These are phyloP conservation scores for Mycogone perniciosa DNA, from an alignment of 2,329 filamentous ascomycete species.

Conservation along the genomic window DNA sequence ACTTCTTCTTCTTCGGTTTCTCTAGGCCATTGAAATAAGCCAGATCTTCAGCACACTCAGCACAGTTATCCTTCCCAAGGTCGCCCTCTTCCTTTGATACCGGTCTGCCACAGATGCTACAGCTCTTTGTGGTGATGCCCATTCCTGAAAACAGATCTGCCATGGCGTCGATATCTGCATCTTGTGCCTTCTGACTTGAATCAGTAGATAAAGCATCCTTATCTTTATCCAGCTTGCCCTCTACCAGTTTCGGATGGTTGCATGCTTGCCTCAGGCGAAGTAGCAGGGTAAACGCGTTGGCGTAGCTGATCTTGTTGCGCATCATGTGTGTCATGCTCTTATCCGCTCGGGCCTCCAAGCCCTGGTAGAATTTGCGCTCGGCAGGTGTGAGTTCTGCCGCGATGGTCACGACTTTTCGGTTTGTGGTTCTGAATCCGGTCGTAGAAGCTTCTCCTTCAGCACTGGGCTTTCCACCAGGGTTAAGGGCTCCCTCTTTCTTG, in stretches of 20 bases:
- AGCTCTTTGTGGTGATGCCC: conserved; percentile 69
- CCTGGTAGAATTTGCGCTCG: conserved; percentile 80
- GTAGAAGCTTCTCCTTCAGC: conserved; percentile 46
- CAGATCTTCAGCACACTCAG: conserved; percentile 69
- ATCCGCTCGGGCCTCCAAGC: conserved; percentile 77
- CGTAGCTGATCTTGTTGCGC: conserved; percentile 77
- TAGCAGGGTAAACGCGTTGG: conserved; percentile 87
- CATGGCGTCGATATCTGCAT: conserved; percentile 70
- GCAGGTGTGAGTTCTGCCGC: conserved; percentile 70
- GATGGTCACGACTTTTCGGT: conserved; percentile 79
- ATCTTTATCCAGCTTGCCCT: conserved; percentile 78
- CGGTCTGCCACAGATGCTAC: conserved; percentile 73
- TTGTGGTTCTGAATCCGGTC: conserved; percentile 81
- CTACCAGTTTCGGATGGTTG: conserved; percentile 86
- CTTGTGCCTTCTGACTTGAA: conserved; percentile 44
- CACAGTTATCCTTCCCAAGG: conserved; percentile 50
- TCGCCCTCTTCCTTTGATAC: conserved; percentile 46
- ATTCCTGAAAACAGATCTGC: conserved; percentile 82
- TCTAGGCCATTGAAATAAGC: conserved; percentile 50
- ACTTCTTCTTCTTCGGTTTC: conserved; percentile 32
- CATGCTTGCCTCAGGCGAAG: conserved; percentile 86
- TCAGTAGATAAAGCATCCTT: conserved; percentile 73
- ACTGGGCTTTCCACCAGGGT: conserved; percentile 62
- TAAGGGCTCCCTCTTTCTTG: conserved; percentile 76
- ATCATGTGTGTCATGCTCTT: conserved; percentile 85